phyloP scores from a whole-genome alignment of 1,284 basidiomycete genomes.

The Sparassis latifolia region DNA sequence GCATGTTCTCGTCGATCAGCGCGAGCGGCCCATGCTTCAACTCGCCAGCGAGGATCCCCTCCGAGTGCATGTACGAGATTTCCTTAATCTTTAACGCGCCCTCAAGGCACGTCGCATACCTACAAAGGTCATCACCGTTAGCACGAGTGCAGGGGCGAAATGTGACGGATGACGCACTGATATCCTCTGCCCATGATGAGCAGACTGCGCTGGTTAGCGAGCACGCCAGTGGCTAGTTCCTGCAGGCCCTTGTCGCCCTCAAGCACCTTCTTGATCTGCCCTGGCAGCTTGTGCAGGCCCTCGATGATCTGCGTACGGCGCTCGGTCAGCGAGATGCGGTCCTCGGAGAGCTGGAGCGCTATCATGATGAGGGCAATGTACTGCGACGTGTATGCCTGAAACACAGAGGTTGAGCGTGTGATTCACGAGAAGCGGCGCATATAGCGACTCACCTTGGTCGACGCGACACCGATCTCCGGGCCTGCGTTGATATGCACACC shows the following conservation, averaged over 20 bases:
- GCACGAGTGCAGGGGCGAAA: neutral
- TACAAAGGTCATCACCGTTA: slow-evolving; percentile 16
- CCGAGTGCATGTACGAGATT: slow-evolving; percentile 90
- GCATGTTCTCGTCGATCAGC: slow-evolving; percentile 97
- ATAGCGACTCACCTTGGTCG: slow-evolving; percentile 75
- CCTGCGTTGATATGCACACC: slow-evolving; percentile 99
- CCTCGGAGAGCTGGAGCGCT: slow-evolving; percentile 95
- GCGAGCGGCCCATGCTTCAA: slow-evolving; percentile 98
- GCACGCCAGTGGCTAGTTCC: slow-evolving; percentile 75
- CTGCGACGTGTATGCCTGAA: slow-evolving; percentile 95
- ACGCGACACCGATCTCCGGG: slow-evolving; percentile 98
- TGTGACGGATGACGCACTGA: slow-evolving; percentile 57
- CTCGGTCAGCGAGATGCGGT: slow-evolving; percentile 88
- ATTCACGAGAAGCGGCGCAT: neutral
- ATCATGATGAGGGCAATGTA: slow-evolving; percentile 99
- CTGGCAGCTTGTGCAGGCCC: slow-evolving; percentile 85
- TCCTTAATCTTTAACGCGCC: slow-evolving; percentile 99
- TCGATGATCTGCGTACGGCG: slow-evolving; percentile 94
- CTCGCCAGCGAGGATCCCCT: slow-evolving; percentile 96
- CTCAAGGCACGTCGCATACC: slow-evolving; percentile 94
- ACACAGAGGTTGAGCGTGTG: slow-evolving; percentile 11
- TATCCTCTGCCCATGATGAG: slow-evolving; percentile 98
- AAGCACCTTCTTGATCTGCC: slow-evolving; percentile 86
- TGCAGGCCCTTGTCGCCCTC: slow-evolving; percentile 78
- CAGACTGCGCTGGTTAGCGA: slow-evolving; percentile 80